Conservation (phyloP, 1,139 yeast species). For the Candida glucosophila region DNA sequence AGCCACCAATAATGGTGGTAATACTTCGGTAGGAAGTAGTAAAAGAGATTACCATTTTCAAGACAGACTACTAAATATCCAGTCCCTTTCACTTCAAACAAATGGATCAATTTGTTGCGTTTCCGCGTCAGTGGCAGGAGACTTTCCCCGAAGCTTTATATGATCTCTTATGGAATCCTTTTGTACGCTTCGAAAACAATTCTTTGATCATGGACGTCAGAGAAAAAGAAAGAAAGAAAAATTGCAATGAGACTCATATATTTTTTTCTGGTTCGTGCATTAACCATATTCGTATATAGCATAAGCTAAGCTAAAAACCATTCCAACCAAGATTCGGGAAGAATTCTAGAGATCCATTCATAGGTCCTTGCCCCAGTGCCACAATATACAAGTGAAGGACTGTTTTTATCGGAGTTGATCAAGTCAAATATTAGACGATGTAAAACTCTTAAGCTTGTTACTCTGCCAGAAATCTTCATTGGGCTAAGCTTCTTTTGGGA, state of each 20-base stretch:
- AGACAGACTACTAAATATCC: too few species aligned
- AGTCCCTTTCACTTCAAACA: conserved; percentile 14
- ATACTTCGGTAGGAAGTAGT: conserved; percentile 10
- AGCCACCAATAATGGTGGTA: conserved; percentile 7
- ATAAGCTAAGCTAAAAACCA: conserved; percentile 10
- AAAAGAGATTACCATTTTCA: too few species aligned
- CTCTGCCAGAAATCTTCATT: conserved; percentile 25
- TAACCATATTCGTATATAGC: too few species aligned
- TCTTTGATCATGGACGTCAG: conserved; percentile 65
- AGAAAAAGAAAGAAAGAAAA: conserved; percentile 17
- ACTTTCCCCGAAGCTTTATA: conserved; percentile 82
- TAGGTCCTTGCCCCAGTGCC: conserved; percentile 45
- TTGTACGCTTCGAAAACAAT: conserved; percentile 79
- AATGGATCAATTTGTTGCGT: conserved; percentile 38
- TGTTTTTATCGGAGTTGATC: conserved; percentile 22
- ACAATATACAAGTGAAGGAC: conserved; percentile 33
- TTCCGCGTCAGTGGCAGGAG: conserved; percentile 78
- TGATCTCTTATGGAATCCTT: conserved; percentile 31
- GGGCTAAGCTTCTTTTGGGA: conserved; percentile 28
- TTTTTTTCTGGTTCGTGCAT: too few species aligned
- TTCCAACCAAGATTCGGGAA: conserved; percentile 27
- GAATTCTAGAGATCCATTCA: conserved; percentile 22
- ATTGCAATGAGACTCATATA: too few species aligned
- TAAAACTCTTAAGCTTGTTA: conserved; percentile 37
- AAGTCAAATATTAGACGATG: conserved; percentile 50